These are phyloP conservation scores for Avena eriantha DNA, from an alignment of 176 grass and related monocot genomes.

Conservation along the genomic window DNA sequence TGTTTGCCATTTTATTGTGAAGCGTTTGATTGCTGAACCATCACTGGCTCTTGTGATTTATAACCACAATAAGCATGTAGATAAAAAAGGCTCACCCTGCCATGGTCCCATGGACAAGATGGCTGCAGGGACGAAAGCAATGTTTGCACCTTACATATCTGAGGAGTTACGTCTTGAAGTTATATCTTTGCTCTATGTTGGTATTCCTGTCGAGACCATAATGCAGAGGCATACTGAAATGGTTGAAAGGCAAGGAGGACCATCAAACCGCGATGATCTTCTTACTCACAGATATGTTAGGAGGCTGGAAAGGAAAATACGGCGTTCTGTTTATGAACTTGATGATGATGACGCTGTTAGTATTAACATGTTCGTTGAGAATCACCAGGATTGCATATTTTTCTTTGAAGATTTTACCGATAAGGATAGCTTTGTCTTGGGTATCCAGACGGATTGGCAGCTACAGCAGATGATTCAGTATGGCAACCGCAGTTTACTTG, in stretches of 20 bases:
- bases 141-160: slow-evolving; percentile 97
- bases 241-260: slow-evolving; percentile 83
- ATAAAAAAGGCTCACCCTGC: slow-evolving; percentile 88
- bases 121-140: slow-evolving; percentile 82
- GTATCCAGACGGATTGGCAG: slow-evolving; percentile 97
- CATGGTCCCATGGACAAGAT: slow-evolving; percentile 93
- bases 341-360: slow-evolving; percentile 79
- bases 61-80: slow-evolving; percentile 95
- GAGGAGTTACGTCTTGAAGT: slow-evolving; percentile 87
- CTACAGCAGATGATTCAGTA: slow-evolving; percentile 95
- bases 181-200: slow-evolving; percentile 89
- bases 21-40: slow-evolving; percentile 90
- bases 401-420: slow-evolving; percentile 87
- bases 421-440: slow-evolving; percentile 75
- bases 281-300: slow-evolving; percentile 97
- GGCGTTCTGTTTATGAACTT: slow-evolving; percentile 72
- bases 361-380: slow-evolving; percentile 81
- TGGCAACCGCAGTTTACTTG: slow-evolving; percentile 76
- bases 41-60: slow-evolving; percentile 95
- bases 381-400: slow-evolving; percentile 79
- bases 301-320: slow-evolving; percentile 93
- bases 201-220: slow-evolving; percentile 91
- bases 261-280: slow-evolving; percentile 94
- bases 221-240: slow-evolving; percentile 91
- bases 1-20: slow-evolving; percentile 99